A percentile compares a stretch with the other conserved stretches of the same genome.
Conservation (phyloP, 805 yeast genomes). For the Blastobotrys parvus region DNA sequence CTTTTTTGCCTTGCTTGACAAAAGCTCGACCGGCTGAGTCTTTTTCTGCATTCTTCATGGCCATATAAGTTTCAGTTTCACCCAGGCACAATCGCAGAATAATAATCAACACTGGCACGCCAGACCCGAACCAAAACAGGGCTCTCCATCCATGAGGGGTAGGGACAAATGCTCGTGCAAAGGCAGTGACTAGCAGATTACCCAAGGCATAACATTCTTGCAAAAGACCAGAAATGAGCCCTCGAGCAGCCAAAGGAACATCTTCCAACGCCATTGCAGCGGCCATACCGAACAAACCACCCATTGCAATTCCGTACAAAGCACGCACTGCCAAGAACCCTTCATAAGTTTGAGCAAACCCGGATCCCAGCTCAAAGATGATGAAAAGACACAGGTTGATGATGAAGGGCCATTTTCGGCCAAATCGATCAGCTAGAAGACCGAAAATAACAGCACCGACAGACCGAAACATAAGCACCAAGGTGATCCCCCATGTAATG, state of each 20-base stretch:
- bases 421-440: conserved; percentile 48
- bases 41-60: conserved; percentile 22
- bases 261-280: conserved; percentile 63
- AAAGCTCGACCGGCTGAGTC: conserved; percentile 17
- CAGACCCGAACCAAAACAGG: conserved; percentile 67
- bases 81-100: conserved; percentile 51
- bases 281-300: conserved; percentile 60
- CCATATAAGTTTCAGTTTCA: conserved; percentile 48
- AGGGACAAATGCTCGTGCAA: conserved; percentile 49
- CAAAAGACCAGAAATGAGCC: conserved; percentile 57
- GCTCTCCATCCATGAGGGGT: conserved; percentile 58
- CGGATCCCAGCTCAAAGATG: conserved; percentile 55
- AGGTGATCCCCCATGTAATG: conserved; percentile 66
- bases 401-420: conserved; percentile 62
- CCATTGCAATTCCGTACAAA: conserved; percentile 62
- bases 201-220: conserved; percentile 80
- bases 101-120: conserved; percentile 51
- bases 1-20: conserved; percentile 27
- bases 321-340: conserved; percentile 59
- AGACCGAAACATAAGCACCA: conserved; percentile 63
- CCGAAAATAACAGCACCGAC: conserved; percentile 67
- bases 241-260: conserved; percentile 50
- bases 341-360: conserved; percentile 49
- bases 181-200: conserved; percentile 55
- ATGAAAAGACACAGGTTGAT: conserved; percentile 43